Evolutionary conservation across 2,329 filamentous ascomycete genomes (phyloP).

Genomic region (Diplodia corticola): DNA sequence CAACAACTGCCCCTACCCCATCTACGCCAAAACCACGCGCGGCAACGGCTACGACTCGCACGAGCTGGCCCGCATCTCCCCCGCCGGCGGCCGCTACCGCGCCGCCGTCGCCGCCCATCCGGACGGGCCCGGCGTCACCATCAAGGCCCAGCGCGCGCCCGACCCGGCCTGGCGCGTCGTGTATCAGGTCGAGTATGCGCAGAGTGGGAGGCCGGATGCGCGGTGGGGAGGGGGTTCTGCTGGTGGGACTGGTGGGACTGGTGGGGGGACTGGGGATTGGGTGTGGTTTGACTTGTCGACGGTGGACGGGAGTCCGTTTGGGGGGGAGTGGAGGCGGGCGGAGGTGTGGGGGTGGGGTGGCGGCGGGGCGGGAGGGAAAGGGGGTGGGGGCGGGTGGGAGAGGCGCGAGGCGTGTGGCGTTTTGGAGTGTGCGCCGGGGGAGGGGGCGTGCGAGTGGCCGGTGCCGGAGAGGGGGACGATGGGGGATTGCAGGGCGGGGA

Average conservation of each 20-base stretch:
- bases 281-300: conserved; percentile 1
- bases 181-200: background rate
- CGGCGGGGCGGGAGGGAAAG: background rate
- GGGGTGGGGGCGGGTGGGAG: background rate
- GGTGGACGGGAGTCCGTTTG: background rate
- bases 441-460: conserved; percentile 5
- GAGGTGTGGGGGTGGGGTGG: no score
- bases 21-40: conserved; percentile 7
- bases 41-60: conserved; percentile 7
- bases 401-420: background rate
- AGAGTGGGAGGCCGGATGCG: background rate
- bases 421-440: background rate
- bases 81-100: background rate
- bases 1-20: conserved; percentile 7
- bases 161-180: background rate
- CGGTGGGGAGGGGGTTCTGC: no score
- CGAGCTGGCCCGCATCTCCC: background rate
- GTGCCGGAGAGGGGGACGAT: background rate
- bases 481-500: background rate
- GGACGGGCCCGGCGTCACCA: background rate
- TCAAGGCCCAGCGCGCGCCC: background rate
- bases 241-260: no score
- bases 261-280: no score
- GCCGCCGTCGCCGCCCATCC: background rate
- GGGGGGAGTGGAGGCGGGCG: background rate